Evolutionary conservation across 768 basidiomycete genomes (phyloP), one percentile per base, ranked within the genome.

Genomic region (Tulasnella sp.): DNA sequence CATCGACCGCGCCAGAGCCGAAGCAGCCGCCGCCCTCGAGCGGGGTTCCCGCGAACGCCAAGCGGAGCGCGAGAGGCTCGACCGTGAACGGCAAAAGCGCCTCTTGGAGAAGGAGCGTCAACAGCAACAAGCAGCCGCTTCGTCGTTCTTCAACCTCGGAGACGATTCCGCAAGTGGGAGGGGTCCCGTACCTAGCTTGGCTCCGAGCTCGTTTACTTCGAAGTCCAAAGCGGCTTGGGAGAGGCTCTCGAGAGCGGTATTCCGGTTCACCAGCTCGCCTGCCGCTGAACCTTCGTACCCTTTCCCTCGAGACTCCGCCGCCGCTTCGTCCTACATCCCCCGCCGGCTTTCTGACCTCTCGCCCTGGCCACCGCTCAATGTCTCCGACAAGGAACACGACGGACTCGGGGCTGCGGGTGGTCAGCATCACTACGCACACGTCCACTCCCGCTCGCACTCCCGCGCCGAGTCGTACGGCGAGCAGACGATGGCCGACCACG

Each of bases 361-460:
- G n/a, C 71, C 71, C 29, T 72, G 71, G 71, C 59, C 52, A 32
- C 37, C 71, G 29, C 64, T 72, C 35, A 63, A 72, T n/a, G 62
- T 72, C 22, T 35, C 67, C 63, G 59, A 42, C 14, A 66, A 65
- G 71, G 62, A 63, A 59, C 52, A 29, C 62, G 32, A 32, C 29
- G 52, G 19, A 72, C 17, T 63, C 62, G 37, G 19, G 35, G n/a
- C 32, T 3, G 59, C 69, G 5, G 62, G 37, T 16, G 29, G 36
- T n/a, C 71, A 72, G 39, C 64, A 72, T 62, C 64, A 72, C 41
- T 66, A 63, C 37, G 26, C 22, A 16, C 11, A 4, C 41, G 16
- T 1, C 34, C 41, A 29, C 26, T 72, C 71, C 12, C 69, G 47
- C 16, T 44, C 35, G 19, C 29, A 29, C 47, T 42, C 40, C 11